phyloP scores from a whole-genome alignment of 1,284 basidiomycete genomes.

The Moesziomyces sp. region DNA sequence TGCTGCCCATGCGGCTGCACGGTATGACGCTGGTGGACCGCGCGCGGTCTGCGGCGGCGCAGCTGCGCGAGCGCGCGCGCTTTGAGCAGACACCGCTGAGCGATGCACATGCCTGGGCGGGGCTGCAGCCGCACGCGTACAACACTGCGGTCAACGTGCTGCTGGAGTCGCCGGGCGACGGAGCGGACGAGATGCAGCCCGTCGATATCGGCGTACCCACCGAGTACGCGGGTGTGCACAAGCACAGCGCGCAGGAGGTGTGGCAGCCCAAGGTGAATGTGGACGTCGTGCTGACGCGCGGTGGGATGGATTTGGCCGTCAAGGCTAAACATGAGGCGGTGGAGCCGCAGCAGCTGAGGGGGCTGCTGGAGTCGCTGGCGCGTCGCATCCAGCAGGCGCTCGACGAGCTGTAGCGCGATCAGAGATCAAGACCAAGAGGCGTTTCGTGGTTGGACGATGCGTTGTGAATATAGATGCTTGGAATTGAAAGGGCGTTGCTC shows the following conservation, averaged over 20 bases:
- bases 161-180: conserved; percentile 3
- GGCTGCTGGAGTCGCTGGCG: conserved; percentile 1
- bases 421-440: no score
- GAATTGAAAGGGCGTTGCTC: no score
- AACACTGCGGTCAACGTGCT: conserved; percentile 52
- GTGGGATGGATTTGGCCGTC: conserved; percentile 19
- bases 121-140: conserved; percentile 20
- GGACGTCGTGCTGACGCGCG: conserved; percentile 15
- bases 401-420: conserved; percentile 1
- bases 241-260: conserved; percentile 2
- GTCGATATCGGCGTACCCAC: conserved; percentile 35
- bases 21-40: conserved; percentile 11
- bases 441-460: no score
- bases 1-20: conserved; percentile 45
- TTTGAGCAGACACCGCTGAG: conserved; percentile 47
- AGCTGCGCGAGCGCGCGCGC: conserved; percentile 23
- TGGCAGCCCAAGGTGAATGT: conserved; percentile 34
- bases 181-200: neutral
- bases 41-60: conserved; percentile 6
- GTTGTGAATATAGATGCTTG: no score
- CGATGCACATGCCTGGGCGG: conserved; percentile 32
- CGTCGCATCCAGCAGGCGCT: conserved; percentile 5
- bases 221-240: conserved; percentile 1
- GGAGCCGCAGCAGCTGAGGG: neutral
- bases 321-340: conserved; percentile 16